Evolutionary conservation across 2,329 filamentous ascomycete genomes (phyloP), one percentile per base, ranked within the genome.

Genomic region (Elsinoe batatas): DNA sequence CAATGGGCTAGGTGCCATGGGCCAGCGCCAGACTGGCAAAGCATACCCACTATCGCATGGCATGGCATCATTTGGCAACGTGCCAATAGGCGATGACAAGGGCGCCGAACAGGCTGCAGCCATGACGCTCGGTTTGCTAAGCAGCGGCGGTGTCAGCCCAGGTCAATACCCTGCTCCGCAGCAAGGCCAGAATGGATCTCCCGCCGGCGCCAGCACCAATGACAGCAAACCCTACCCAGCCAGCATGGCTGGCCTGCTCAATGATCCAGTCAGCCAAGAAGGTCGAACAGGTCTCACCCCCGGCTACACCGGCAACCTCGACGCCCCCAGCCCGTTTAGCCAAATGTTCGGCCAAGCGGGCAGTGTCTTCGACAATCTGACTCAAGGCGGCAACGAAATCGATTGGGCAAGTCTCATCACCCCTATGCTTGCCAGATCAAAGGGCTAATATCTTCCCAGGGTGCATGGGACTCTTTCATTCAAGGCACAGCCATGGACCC

Each of bases 111-210:
- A 81, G 57, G 77, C 76, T 17, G 83, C 83, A 8, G 83, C 83
- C 0, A 85, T 87, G 81, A 85, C 83, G 0, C 66, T 86, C n/a
- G 83, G 82, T 1, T 78, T 87, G 71, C 72, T 87, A 22, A 84
- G 81, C 54, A 80, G 79, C 36, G 83, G 83, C 4, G 74, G 76
- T 18, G 74, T 83, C 69, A 78, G 77, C 12, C 77, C 80, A 1
- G 76, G 74, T 50, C 56, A 44, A 17, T 44, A 44, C 20, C 40
- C 40, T 12, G 40, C 61, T 56, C 17, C 57, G 60, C 56, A 55
- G n/a, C n/a, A 57, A 57, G 38, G 57, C 55, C 37, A 60, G 30
- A 58, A 65, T 17, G 64, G 68, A 58, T 57, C 63, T 53, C 61
- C 61, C 47, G 65, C 68, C 60, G 54, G 60, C 22, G 61, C 63